Evolutionary conservation across 2,329 filamentous ascomycete genomes (phyloP), one percentile per base, ranked within the genome.

Genomic region (Talaromyces albobiverticillius): DNA sequence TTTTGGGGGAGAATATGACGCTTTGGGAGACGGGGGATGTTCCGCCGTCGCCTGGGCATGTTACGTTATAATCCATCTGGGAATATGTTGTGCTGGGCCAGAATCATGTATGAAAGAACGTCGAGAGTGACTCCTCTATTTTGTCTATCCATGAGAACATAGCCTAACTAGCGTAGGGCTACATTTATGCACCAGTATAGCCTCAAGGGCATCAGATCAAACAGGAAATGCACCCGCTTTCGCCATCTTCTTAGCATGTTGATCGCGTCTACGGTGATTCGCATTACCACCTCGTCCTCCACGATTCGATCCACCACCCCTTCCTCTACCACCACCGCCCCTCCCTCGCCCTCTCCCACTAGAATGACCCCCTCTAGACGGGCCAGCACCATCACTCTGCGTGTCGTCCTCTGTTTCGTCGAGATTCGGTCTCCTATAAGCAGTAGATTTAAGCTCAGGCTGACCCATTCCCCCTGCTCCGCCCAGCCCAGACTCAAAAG

Each of bases 181-280:
- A n/a, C n/a, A n/a, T n/a, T n/a, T 29, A 45, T 45, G 36, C 36
- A 16, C 31, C 31, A 14, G 13, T 34, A 14, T 29, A 29, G 4
- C 25, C 25, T 29, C 25, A 29, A 29, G 4, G 25, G 5, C 11
- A 6, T 16, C n/a, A 42, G 18, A 45, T 45, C 18, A 38, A 50
- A 63, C 67, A 46, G 65, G 67, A 62, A 72, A 58, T 5, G 68
- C 65, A 23, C 82, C 82, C 49, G 77, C 82, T 57, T 81, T 74
- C 2, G 82, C 82, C 74, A 85, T 82, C 69, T 85, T 85, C 66
- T 73, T 82, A 43, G 81, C 82, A 55, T 82, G 71, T 62, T 82
- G 80, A 66, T 95, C 88, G 47, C 90, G 82, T 23, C 92, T 83
- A 69, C 90, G 94, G 68, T 96, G 91, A 67, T 96, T 96, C 29